Evolutionary conservation across 495 filamentous ascomycete genomes (phyloP), one percentile per base, ranked within the genome.

Genomic region (Aspergillus steynii): DNA sequence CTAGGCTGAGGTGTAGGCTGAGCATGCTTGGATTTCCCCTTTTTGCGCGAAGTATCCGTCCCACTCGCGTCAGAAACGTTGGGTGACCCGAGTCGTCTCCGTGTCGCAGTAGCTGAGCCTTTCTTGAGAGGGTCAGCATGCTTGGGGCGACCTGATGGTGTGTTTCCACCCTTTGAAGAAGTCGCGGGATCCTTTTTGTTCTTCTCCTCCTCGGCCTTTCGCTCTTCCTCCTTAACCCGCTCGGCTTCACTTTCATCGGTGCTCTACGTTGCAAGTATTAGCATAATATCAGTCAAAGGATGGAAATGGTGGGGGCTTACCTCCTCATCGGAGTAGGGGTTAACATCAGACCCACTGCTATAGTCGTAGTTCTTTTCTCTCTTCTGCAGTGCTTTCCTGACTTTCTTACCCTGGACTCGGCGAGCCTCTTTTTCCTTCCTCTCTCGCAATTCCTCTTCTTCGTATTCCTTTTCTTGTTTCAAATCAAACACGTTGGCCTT

Each of bases 31-130:
- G 87, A 91, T 77, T 95, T 96, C 46, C 83, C 80, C 83, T 96
- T 97, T 80, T 96, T 96, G 48, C 90, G 90, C 27, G 86, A 84
- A 1, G 89, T 90, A 69, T 99, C 95, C 61, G 90, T 93, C 53
- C 92, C 96, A 75, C 91, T 96, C 20, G 90, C 89, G 68, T 97
- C 89, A 12, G 95, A 97, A 25, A 87, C 81, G 65, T 91, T 87
- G 6, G 93, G 92, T 31, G 94, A 97, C 31, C 94, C 93, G 26
- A 88, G 80, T 20, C 95, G 87, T 75, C 97, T 98, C 51, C 93
- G 85, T 52, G 81, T 81, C 66, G 77, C 65, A 29, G 68, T 66
- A 8, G 71, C 26, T 4, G 70, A 65, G 50, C 66, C 72, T 75
- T 92, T 90, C 77, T 89, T 91, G n/a, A 80, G 66, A 12, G 75